phyloP scores from a whole-genome alignment of 2,329 filamentous ascomycete genomes.

The Cercospora beticola region DNA sequence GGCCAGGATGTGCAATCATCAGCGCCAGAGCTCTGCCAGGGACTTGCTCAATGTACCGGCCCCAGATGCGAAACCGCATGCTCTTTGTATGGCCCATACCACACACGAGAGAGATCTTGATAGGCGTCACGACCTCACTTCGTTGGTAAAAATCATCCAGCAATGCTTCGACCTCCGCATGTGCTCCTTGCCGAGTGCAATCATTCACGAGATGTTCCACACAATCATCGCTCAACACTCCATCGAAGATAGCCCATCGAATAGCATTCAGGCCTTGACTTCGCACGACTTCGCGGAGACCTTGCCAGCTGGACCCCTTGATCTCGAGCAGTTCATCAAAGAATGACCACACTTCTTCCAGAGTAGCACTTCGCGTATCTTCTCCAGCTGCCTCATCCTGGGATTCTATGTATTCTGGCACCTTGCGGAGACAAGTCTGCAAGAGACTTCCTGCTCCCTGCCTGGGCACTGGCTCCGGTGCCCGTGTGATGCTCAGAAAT shows the following conservation, averaged over 20 bases:
- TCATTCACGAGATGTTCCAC: conserved; percentile 11
- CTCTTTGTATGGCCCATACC: not conserved
- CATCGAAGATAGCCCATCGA: conserved; percentile 39
- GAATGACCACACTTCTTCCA: conserved; percentile 42
- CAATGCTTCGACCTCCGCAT: no score
- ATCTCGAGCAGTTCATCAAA: conserved; percentile 41
- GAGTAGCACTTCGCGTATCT: conserved; percentile 30
- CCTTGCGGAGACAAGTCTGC: conserved; percentile 41
- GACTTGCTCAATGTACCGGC: not conserved
- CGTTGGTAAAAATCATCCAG: conserved; percentile 3
- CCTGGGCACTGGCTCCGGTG: conserved; percentile 15
- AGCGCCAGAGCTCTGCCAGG: not conserved
- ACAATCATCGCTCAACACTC: conserved; percentile 29
- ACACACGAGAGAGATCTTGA: not conserved
- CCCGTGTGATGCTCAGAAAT: conserved; percentile 6
- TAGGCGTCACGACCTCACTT: not conserved
- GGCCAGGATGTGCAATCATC: not conserved
- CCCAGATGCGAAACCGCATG: not conserved
- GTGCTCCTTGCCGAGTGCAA: conserved; percentile 9
- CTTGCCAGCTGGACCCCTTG: conserved; percentile 40
- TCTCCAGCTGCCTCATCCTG: conserved; percentile 32
- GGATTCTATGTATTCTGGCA: conserved; percentile 44
- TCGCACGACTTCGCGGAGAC: conserved; percentile 43
- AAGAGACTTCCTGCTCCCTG: conserved; percentile 42
- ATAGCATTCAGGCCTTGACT: conserved; percentile 44